Conservation (phyloP, 2,329 filamentous ascomycete species). For the Paramyrothecium sp. region DNA sequence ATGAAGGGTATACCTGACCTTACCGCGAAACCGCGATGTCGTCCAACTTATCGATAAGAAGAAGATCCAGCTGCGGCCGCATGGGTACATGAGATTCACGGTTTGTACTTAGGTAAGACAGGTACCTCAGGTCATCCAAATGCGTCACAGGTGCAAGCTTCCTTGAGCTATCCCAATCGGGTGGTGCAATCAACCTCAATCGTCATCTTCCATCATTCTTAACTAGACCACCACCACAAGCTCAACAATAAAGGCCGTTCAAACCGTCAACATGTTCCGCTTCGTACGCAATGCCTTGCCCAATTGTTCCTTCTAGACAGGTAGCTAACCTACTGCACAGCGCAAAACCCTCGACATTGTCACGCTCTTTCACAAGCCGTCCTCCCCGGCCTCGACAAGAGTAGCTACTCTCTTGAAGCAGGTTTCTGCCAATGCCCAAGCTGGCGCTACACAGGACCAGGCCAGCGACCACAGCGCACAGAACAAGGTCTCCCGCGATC, state of each 20-base stretch:
- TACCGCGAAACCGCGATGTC: no score
- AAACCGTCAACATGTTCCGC: constrained; percentile 40
- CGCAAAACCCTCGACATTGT: constrained; percentile 84
- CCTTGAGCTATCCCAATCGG: constrained; percentile 1
- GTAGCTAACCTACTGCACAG: constrained; percentile 38
- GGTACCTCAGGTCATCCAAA: background rate
- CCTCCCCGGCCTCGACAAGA: constrained; percentile 68
- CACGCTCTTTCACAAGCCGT: constrained; percentile 91
- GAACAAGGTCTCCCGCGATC: constrained; percentile 50
- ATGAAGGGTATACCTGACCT: no score
- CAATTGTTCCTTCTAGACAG: background rate
- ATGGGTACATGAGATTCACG: no score
- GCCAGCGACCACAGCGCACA: constrained; percentile 65
- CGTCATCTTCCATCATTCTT: background rate
- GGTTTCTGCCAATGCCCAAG: constrained; percentile 66
- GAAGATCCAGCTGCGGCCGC: no score
- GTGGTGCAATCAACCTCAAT: background rate
- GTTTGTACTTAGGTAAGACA: no score
- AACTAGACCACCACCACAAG: background rate
- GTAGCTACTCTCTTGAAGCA: constrained; percentile 79
- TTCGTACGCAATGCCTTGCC: constrained; percentile 34
- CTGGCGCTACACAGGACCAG: constrained; percentile 71
- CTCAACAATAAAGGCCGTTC: background rate
- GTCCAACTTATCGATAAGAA: no score
- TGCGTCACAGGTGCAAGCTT: background rate